Evolutionary conservation across 140 eudicot species (phyloP), one percentile per base, ranked within the genome.

Genomic region (Anethum foeniculum): DNA sequence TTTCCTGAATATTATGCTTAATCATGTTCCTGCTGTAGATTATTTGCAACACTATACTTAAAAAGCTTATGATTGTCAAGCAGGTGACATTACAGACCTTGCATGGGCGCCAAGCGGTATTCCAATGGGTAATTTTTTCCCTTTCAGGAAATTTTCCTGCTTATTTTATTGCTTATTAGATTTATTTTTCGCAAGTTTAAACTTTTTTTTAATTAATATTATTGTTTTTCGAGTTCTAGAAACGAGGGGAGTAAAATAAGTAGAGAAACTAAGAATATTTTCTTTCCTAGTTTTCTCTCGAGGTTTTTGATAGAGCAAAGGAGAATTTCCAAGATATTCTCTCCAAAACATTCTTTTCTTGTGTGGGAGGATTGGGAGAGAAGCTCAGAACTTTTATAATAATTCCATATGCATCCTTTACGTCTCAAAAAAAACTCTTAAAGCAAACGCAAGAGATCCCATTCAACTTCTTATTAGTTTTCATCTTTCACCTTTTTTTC

Each of bases 11-110:
- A 30, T 32, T 19, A 74, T 43, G 64, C 64, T 5, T 67, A 32
- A 67, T 32, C n/a, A 67, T 67, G 43, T 30, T 67, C 67, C 4
- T 47, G 56, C 46, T 28, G 1, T 16, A 25, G 65, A 27, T 48
- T 28, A 58, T 71, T 82, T 6, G 43, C 71, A 79, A 46, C 13
- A 19, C 21, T 73, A 2, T 14, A 76, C 52, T 67, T 19, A 62
- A 28, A 39, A 23, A 69, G 23, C 36, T 16, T 65, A 30, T 67
- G 81, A 68, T 77, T 80, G 2, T 71, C 41, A 74, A 87, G 84
- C 97, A 95, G 99, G 89, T 90, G 92, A 90, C 43, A 92, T 95
- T 80, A 95, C 99, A 23, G 93, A 89, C 85, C 86, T 95, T 38
- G 91, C 88, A 62, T 95, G 99, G 99, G 87, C 99, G 27, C 97